phyloP scores from a whole-genome alignment of 768 basidiomycete genomes.

The Lentinula sp. region DNA sequence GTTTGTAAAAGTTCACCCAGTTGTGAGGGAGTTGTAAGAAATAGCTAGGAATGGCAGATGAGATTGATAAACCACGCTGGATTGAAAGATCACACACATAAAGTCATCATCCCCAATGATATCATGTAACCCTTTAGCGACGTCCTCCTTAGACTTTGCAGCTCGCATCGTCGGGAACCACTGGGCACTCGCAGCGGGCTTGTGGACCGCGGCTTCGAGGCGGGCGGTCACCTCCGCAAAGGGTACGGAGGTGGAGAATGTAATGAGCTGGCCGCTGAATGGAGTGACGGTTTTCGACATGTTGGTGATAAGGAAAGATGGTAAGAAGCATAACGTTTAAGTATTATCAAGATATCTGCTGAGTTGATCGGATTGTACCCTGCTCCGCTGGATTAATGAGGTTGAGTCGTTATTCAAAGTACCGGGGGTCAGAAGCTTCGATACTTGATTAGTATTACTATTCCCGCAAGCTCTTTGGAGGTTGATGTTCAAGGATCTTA shows the following conservation, averaged over 20 bases:
- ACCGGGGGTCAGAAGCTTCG: too few species aligned
- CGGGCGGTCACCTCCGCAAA: conserved; percentile 36
- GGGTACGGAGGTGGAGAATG: conserved; percentile 33
- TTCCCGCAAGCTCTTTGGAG: too few species aligned
- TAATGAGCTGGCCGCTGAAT: conserved; percentile 34
- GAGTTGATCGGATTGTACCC: too few species aligned
- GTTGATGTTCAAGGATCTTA: too few species aligned
- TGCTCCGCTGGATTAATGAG: too few species aligned
- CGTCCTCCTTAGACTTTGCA: conserved; percentile 27
- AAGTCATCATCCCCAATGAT: conserved; percentile 32
- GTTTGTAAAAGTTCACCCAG: conserved; percentile 28
- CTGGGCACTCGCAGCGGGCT: conserved; percentile 23
- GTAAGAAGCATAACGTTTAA: background rate
- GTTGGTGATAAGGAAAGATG: conserved; percentile 6
- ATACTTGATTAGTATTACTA: too few species aligned
- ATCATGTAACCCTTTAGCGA: conserved; percentile 25
- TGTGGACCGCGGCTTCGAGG: conserved; percentile 37
- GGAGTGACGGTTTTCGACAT: conserved; percentile 25
- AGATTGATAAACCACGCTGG: background rate
- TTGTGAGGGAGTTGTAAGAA: conserved; percentile 33
- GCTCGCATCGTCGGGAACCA: conserved; percentile 16
- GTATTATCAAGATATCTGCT: too few species aligned
- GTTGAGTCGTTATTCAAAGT: too few species aligned
- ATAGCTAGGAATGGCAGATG: conserved; percentile 23
- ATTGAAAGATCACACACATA: conserved; percentile 28